These are phyloP conservation scores for Sclerotinia minor DNA, from an alignment of 2,329 filamentous ascomycete genomes.

Conservation along the genomic window DNA sequence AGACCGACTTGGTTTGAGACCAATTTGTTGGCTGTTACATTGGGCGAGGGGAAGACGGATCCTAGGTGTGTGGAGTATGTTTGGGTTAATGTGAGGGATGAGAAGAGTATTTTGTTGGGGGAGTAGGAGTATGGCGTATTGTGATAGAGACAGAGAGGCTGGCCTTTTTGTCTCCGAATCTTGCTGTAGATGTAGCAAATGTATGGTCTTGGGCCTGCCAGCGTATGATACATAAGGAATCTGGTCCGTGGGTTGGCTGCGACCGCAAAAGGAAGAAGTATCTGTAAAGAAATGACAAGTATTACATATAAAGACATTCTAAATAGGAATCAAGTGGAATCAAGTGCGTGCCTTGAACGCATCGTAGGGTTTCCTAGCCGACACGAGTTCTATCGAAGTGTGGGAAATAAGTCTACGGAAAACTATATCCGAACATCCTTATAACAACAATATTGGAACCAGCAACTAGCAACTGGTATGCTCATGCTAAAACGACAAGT, in stretches of 20 bases:
- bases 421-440: not conserved
- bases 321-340: too few species aligned
- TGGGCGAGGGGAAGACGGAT: constrained; percentile 34
- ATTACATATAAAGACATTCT: too few species aligned
- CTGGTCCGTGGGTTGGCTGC: not conserved
- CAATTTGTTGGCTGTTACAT: constrained; percentile 38
- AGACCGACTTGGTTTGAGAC: constrained; percentile 39
- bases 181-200: not conserved
- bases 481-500: not conserved
- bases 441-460: not conserved
- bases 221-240: not conserved
- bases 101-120: constrained; percentile 33
- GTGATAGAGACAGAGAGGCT: not conserved
- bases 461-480: too few species aligned
- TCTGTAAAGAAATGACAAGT: not conserved
- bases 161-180: not conserved
- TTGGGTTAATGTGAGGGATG: constrained; percentile 37
- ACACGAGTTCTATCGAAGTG: not conserved
- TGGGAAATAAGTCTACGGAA: not conserved
- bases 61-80: constrained; percentile 40
- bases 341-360: not conserved
- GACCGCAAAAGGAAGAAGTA: too few species aligned
- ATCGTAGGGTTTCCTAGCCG: not conserved
- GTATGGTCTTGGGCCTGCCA: not conserved
- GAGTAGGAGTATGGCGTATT: constrained; percentile 19